Evolutionary conservation across 106 monocot species (phyloP).

Genomic region (Amphibolis antarctica): DNA sequence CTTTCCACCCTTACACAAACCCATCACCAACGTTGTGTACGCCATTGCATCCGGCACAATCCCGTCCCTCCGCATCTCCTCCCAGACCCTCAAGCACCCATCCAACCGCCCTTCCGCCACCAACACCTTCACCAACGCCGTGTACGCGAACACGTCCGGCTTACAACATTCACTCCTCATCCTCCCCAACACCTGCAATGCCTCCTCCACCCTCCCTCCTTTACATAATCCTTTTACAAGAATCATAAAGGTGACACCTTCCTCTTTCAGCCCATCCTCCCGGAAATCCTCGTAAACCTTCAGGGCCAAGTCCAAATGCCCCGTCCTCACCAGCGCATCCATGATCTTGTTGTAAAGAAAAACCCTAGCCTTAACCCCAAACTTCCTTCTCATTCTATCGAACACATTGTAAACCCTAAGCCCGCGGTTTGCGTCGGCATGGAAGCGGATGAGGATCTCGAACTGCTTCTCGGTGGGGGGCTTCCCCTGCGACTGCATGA

Average conservation of each 20-base stretch:
- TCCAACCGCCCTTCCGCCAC: slow-evolving; percentile 31
- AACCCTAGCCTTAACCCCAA: slow-evolving; percentile 38
- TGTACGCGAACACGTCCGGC: slow-evolving; percentile 89
- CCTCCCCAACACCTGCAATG: slow-evolving; percentile 33
- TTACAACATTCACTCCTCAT: slow-evolving; percentile 57
- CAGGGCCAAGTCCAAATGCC: slow-evolving; percentile 56
- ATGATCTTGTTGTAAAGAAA: slow-evolving; percentile 74
- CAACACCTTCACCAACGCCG: slow-evolving; percentile 61
- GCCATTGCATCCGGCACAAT: slow-evolving; percentile 64
- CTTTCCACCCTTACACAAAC: slow-evolving; percentile 44
- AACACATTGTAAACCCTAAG: slow-evolving; percentile 45
- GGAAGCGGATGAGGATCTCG: slow-evolving; percentile 67
- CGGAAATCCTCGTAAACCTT: slow-evolving; percentile 45
- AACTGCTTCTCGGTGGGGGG: slow-evolving; percentile 74
- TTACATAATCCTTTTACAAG: slow-evolving; percentile 55
- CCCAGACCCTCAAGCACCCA: slow-evolving; percentile 81
- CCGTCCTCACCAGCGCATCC: slow-evolving; percentile 36
- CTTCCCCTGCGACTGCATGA: slow-evolving; percentile 64
- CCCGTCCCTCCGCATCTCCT: slow-evolving; percentile 53
- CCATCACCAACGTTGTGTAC: slow-evolving; percentile 49
- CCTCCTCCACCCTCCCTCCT: slow-evolving; percentile 34
- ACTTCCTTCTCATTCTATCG: slow-evolving; percentile 33
- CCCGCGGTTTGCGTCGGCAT: slow-evolving; percentile 49
- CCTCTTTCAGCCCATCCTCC: slow-evolving; percentile 46
- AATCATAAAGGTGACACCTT: slow-evolving; percentile 69